phyloP scores from a whole-genome alignment of 345 rosid species.

The Noccaea bulbosa region DNA sequence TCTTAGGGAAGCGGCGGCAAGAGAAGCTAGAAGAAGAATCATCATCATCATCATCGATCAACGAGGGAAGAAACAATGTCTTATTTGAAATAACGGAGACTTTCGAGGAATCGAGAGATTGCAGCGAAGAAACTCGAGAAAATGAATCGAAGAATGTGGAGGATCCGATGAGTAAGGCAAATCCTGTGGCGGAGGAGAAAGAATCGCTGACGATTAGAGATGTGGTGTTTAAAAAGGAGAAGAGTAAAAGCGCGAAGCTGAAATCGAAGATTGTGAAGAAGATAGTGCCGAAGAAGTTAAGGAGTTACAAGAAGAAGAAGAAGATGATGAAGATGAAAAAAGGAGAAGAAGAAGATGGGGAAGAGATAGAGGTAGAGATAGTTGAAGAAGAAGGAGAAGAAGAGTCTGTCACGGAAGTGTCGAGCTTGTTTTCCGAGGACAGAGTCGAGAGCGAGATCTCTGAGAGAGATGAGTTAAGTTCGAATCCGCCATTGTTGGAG shows the following conservation, averaged over 20 bases:
- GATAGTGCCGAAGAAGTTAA: slow-evolving; percentile 69
- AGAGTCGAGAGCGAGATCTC: slow-evolving; percentile 31
- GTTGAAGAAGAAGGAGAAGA: slow-evolving; percentile 36
- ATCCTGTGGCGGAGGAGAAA: slow-evolving; percentile 29
- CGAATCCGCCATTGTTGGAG: slow-evolving; percentile 41
- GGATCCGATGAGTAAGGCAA: not conserved
- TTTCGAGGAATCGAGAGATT: slow-evolving; percentile 17
- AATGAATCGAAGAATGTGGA: not conserved
- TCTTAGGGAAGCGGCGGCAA: not conserved
- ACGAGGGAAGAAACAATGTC: slow-evolving; percentile 17
- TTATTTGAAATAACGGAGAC: slow-evolving; percentile 10
- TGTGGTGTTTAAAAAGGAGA: slow-evolving; percentile 35
- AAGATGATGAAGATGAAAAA: slow-evolving; percentile 41
- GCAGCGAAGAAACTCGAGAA: slow-evolving; percentile 7
- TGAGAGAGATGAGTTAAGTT: slow-evolving; percentile 30
- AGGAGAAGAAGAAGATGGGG: slow-evolving; percentile 16
- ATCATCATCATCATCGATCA: not conserved
- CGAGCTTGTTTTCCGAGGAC: slow-evolving; percentile 36
- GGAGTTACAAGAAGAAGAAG: slow-evolving; percentile 46
- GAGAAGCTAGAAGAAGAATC: not conserved
- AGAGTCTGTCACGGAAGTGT: slow-evolving; percentile 37
- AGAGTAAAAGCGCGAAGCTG: slow-evolving; percentile 41
- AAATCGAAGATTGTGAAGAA: slow-evolving; percentile 59
- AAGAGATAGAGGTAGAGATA: not conserved
- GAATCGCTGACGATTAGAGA: slow-evolving; percentile 37